Percentiles rank a stretch among this genome's conserved stretches.
phyloP scores from a whole-genome alignment of 1,284 basidiomycete species.

The Sporisorium iseilematis-ciliati region DNA sequence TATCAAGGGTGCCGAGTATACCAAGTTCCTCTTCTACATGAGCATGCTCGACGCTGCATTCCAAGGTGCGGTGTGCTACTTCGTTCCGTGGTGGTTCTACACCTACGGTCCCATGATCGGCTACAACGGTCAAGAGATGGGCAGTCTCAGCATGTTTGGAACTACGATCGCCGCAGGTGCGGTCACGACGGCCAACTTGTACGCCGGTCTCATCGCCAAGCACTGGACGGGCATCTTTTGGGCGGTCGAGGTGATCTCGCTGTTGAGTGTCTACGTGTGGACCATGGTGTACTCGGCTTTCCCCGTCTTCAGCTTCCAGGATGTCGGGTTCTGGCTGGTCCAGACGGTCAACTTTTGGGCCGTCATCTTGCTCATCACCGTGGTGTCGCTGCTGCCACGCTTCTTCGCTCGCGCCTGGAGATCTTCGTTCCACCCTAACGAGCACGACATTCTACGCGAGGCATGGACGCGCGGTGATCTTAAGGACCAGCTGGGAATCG shows the following conservation, averaged over 20 bases:
- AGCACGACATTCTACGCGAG: conserved; percentile 62
- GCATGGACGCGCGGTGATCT: conserved; percentile 61
- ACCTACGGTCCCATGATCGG: conserved; percentile 71
- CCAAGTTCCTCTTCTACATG: conserved; percentile 88
- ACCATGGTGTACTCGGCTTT: conserved; percentile 60
- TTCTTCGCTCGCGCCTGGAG: conserved; percentile 57
- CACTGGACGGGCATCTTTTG: conserved; percentile 61
- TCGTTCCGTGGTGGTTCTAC: conserved; percentile 85
- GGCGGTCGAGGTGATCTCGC: conserved; percentile 57
- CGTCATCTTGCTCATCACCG: conserved; percentile 54
- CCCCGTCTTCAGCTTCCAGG: conserved; percentile 46
- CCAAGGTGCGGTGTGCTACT: conserved; percentile 90
- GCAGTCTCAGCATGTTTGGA: conserved; percentile 83
- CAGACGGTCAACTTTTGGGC: conserved; percentile 62
- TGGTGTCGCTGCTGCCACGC: conserved; percentile 59
- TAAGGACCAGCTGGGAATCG: conserved; percentile 58
- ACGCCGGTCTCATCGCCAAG: conserved; percentile 56
- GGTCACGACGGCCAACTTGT: conserved; percentile 83
- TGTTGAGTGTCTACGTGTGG: conserved; percentile 62
- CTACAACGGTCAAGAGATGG: conserved; percentile 69
- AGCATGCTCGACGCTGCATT: conserved; percentile 95
- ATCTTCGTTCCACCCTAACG: conserved; percentile 56
- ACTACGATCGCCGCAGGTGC: conserved; percentile 88
- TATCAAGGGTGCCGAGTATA: conserved; percentile 92
- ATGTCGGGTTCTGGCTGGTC: conserved; percentile 56